Evolutionary conservation across 306 rosid species (phyloP).

Genomic region (Gillenia trifoliata): DNA sequence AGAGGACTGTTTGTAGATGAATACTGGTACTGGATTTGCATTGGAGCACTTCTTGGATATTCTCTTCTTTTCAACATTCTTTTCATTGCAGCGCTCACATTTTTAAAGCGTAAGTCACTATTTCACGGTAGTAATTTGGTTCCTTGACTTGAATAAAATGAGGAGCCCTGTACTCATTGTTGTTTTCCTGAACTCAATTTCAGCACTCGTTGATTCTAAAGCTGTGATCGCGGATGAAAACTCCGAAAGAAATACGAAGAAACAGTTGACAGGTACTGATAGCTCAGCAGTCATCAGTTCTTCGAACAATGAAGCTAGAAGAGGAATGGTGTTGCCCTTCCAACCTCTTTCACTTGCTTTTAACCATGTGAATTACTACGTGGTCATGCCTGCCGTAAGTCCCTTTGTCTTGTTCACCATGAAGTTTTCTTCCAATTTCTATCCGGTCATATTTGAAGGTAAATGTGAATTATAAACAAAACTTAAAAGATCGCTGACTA

Average conservation of each 20-base stretch:
- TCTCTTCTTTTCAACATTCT: conserved; percentile 53
- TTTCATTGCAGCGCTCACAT: conserved; percentile 53
- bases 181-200: conserved; percentile 10
- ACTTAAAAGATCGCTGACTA: too few species aligned
- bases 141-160: conserved; percentile 1
- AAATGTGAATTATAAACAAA: neutral
- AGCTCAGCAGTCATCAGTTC: neutral
- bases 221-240: conserved; percentile 38
- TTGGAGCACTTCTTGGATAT: conserved; percentile 71
- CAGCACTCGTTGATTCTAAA: conserved; percentile 62
- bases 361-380: conserved; percentile 18
- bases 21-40: conserved; percentile 70
- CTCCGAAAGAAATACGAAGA: conserved; percentile 20
- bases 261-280: neutral
- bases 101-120: conserved; percentile 50
- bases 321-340: conserved; percentile 33
- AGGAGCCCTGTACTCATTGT: neutral
- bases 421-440: neutral
- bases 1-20: conserved; percentile 60
- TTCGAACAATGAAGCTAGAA: neutral
- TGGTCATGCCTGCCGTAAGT: conserved; percentile 30
- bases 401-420: neutral
- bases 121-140: neutral
- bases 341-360: conserved; percentile 29
- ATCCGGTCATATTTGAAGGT: neutral